These are phyloP conservation scores for Waitea zeae DNA, from an alignment of 1,284 basidiomycete genomes.

Conservation along the genomic window DNA sequence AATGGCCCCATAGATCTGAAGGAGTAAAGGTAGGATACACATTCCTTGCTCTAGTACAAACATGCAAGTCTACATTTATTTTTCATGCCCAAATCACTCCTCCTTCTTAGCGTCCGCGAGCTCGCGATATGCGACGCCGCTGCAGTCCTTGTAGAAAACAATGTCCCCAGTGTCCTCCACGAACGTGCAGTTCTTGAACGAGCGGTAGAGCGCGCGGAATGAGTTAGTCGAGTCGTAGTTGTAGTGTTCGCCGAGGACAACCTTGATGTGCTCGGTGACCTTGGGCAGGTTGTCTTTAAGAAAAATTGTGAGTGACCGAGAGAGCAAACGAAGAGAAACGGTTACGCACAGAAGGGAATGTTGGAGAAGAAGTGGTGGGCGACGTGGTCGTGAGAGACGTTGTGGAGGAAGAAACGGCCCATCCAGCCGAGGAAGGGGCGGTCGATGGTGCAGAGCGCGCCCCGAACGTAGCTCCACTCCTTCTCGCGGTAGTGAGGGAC, in stretches of 20 bases:
- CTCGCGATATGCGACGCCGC: conserved; percentile 75
- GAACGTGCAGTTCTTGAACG: conserved; percentile 71
- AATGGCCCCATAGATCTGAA: too few relatives aligned
- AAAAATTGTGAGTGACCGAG: conserved; percentile 5
- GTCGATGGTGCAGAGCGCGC: conserved; percentile 88
- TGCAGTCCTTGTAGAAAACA: conserved; percentile 82
- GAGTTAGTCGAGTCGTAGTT: conserved; percentile 5
- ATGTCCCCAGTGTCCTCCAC: conserved; percentile 88
- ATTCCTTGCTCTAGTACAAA: too few relatives aligned
- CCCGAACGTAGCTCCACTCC: conserved; percentile 90
- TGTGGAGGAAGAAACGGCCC: conserved; percentile 65
- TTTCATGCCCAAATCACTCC: too few relatives aligned
- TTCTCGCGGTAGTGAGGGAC: conserved; percentile 88
- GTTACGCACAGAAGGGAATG: conserved; percentile 95
- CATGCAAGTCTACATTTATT: too few relatives aligned
- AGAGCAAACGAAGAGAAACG: conserved; percentile 16
- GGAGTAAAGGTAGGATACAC: too few relatives aligned
- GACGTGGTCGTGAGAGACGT: conserved; percentile 90
- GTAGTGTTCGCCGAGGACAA: conserved; percentile 5
- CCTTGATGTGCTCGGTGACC: conserved; percentile 5
- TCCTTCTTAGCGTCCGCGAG: too few relatives aligned
- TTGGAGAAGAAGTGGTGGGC: conserved; percentile 83
- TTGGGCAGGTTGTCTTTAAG: conserved; percentile 8
- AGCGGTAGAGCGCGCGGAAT: conserved; percentile 65
- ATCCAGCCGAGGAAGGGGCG: conserved; percentile 79